Conservation (phyloP, 2,329 filamentous ascomycete species). For the Seiridium cupressi region DNA sequence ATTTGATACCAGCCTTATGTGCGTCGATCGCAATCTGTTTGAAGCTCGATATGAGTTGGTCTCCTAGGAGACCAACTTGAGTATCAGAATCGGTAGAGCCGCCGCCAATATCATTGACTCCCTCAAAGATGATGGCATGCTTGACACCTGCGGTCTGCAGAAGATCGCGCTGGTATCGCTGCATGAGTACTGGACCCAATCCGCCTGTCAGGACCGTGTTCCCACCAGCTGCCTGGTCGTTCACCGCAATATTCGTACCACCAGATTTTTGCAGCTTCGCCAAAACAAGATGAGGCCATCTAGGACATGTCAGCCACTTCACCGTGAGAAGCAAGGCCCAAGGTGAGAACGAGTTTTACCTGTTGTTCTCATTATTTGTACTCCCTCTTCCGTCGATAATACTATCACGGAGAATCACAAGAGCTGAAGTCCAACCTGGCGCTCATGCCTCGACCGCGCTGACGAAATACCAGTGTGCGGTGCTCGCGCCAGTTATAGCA, state of each 20-base stretch:
- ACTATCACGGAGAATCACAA: slow-evolving; percentile 61
- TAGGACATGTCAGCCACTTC: slow-evolving; percentile 16
- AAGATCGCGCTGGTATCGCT: slow-evolving; percentile 63
- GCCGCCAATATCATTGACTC: slow-evolving; percentile 67
- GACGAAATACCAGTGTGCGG: slow-evolving; percentile 56
- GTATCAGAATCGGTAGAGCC: slow-evolving; percentile 40
- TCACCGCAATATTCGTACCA: slow-evolving; percentile 50
- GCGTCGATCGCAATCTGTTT: slow-evolving; percentile 54
- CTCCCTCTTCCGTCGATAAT: slow-evolving; percentile 68
- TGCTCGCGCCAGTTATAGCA: slow-evolving; percentile 40
- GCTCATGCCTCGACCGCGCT: slow-evolving; percentile 57
- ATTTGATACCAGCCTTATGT: slow-evolving; percentile 52
- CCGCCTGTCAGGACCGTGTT: slow-evolving; percentile 63
- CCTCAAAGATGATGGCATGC: slow-evolving; percentile 66
- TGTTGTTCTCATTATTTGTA: slow-evolving; percentile 57
- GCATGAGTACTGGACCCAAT: slow-evolving; percentile 59
- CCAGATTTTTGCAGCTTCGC: slow-evolving; percentile 45
- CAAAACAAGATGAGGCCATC: slow-evolving; percentile 58
- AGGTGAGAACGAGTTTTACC: slow-evolving; percentile 25
- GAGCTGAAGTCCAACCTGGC: slow-evolving; percentile 37
- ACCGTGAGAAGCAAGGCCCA: neutral
- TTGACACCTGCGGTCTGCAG: slow-evolving; percentile 54
- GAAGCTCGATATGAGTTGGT: slow-evolving; percentile 55
- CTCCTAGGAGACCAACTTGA: slow-evolving; percentile 53
- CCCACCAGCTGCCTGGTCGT: slow-evolving; percentile 68